A percentile compares a stretch with the other conserved stretches of the same genome.
phyloP scores from a whole-genome alignment of 83 land plant species.

The Diphasiastrum complanatum region DNA sequence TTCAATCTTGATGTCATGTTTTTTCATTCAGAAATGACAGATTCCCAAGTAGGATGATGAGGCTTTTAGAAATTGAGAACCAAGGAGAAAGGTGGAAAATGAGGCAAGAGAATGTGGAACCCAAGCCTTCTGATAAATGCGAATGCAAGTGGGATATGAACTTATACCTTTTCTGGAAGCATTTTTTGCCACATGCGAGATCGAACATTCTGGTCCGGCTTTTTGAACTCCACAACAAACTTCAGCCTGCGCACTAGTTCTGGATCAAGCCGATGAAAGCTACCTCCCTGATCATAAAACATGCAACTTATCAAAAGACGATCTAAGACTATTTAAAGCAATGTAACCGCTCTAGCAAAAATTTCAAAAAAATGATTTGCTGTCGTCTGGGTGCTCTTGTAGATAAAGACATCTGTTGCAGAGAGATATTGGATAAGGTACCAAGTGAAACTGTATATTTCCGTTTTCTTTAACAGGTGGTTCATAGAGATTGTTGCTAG shows the following conservation, averaged over 20 bases:
- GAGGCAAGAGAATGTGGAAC: neutral
- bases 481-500: no score
- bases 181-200: constrained; percentile 31
- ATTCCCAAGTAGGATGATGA: no score
- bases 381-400: no score
- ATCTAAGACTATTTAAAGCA: neutral
- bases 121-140: neutral
- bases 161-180: constrained; percentile 28
- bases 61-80: no score
- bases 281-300: constrained; percentile 17
- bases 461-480: no score
- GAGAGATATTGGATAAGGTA: no score
- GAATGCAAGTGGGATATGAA: neutral
- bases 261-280: constrained; percentile 24
- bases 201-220: constrained; percentile 31
- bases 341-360: neutral
- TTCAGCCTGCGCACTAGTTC: constrained; percentile 26
- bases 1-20: no score
- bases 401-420: no score
- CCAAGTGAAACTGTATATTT: no score
- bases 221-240: constrained; percentile 32
- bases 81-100: neutral
- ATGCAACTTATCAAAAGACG: neutral
- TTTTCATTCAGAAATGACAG: no score
- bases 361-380: no score